These are phyloP conservation scores for Teunomyces atbi DNA, from an alignment of 805 yeast genomes.

Conservation along the genomic window DNA sequence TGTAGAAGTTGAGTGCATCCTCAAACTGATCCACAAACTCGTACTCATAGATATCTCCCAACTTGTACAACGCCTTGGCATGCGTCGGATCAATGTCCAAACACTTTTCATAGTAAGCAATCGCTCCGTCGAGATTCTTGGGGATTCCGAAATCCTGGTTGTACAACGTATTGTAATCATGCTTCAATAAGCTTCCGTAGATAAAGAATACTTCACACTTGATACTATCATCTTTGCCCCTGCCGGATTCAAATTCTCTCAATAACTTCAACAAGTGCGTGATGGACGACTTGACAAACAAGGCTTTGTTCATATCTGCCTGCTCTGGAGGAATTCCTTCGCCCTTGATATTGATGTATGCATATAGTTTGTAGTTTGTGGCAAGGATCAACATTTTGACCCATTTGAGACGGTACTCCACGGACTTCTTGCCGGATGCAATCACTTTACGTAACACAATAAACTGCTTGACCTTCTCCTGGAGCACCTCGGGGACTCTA, in stretches of 20 bases:
- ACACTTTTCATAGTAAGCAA: conserved; percentile 30
- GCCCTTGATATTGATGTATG: conserved; percentile 44
- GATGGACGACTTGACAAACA: conserved; percentile 37
- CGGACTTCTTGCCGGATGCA: conserved; percentile 41
- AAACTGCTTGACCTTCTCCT: conserved; percentile 34
- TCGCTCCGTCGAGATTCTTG: conserved; percentile 27
- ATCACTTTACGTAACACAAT: conserved; percentile 32
- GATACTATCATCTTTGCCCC: conserved; percentile 14
- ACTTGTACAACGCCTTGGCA: conserved; percentile 33
- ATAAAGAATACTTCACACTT: conserved; percentile 34
- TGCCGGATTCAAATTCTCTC: conserved; percentile 29
- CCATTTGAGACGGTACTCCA: conserved; percentile 43
- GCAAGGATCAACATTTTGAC: conserved; percentile 41
- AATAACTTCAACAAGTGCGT: conserved; percentile 38
- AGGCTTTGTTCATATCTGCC: conserved; percentile 28
- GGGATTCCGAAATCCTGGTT: conserved; percentile 37
- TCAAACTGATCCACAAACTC: conserved; percentile 31
- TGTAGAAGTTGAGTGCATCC: conserved; percentile 33
- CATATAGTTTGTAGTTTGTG: conserved; percentile 35
- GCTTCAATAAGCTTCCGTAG: conserved; percentile 38
- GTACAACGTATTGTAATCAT: conserved; percentile 28
- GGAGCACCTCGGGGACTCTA: conserved; percentile 22
- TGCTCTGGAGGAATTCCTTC: conserved; percentile 32
- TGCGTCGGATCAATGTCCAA: conserved; percentile 30
- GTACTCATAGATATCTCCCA: conserved; percentile 40